These are phyloP conservation scores for Cucurbita pepo DNA, from an alignment of 306 rosid genomes.

Conservation along the genomic window DNA sequence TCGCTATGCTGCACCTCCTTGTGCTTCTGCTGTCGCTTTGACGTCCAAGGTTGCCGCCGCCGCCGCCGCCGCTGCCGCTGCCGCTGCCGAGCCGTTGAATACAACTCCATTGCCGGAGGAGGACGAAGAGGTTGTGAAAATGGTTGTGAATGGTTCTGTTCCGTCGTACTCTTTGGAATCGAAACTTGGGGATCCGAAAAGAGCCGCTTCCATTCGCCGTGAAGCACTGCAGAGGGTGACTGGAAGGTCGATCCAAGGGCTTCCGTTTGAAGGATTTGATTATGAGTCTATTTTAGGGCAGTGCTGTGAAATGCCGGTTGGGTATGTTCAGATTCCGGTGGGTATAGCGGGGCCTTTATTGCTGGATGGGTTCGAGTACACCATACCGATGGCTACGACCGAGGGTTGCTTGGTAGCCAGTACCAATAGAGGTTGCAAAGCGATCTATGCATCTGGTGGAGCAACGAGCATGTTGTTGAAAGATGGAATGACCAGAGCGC, in stretches of 20 bases:
- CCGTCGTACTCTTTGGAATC: constrained; percentile 5
- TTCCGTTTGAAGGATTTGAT: constrained; percentile 6
- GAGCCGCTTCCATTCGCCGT: constrained; percentile 2
- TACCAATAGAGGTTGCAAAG: constrained; percentile 7
- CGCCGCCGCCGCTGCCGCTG: not conserved
- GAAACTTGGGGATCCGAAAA: not conserved
- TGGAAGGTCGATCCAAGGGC: not conserved
- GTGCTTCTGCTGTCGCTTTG: not conserved
- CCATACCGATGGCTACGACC: constrained; percentile 8
- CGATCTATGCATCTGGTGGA: constrained; percentile 6
- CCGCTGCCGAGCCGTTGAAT: not conserved
- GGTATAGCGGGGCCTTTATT: constrained; percentile 7
- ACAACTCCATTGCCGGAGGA: not conserved
- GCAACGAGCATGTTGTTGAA: constrained; percentile 4
- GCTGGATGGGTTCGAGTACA: constrained; percentile 7
- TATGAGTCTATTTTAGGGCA: constrained; percentile 9
- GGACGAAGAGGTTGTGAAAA: not conserved
- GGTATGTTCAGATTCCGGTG: constrained; percentile 10
- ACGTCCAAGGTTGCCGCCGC: not conserved
- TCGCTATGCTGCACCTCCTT: not conserved
- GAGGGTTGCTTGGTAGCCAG: constrained; percentile 11
- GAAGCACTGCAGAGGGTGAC: constrained; percentile 3
- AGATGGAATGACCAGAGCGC: constrained; percentile 11
- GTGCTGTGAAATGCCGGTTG: constrained; percentile 10
- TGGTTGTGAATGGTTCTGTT: constrained; percentile 1